phyloP scores from a whole-genome alignment of 805 yeast genomes.

The Kluyveromyces nonfermentans region DNA sequence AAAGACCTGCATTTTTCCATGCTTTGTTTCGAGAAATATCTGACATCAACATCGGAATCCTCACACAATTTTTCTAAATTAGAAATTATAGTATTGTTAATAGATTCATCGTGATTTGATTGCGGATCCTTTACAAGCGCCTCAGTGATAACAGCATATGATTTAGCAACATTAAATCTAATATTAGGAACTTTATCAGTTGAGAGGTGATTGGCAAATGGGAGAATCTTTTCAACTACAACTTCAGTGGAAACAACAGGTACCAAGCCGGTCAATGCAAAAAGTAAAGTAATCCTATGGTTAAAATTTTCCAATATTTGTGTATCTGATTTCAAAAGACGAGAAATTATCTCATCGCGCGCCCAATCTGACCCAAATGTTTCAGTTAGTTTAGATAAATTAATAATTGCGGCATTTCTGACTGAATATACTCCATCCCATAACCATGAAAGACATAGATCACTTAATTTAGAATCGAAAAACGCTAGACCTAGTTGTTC shows the following conservation, averaged over 20 bases:
- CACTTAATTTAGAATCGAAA: conserved; percentile 85
- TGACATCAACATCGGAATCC: conserved; percentile 84
- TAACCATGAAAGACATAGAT: conserved; percentile 91
- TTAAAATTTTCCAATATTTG: conserved; percentile 55
- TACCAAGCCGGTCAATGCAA: conserved; percentile 75
- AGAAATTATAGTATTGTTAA: conserved; percentile 48
- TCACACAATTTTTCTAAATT: conserved; percentile 51
- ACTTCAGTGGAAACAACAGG: conserved; percentile 56
- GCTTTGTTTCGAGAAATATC: conserved; percentile 71
- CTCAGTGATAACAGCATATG: conserved; percentile 54
- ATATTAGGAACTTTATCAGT: conserved; percentile 89
- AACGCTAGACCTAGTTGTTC: conserved; percentile 89
- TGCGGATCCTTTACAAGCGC: conserved; percentile 33
- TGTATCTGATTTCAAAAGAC: conserved; percentile 46
- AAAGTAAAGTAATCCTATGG: conserved; percentile 82
- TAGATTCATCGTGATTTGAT: conserved; percentile 27
- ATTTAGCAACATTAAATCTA: conserved; percentile 88
- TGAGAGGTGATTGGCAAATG: conserved; percentile 64
- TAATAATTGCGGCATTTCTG: conserved; percentile 89
- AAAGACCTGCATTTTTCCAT: conserved; percentile 29
- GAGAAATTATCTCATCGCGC: conserved; percentile 66
- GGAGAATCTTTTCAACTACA: conserved; percentile 58
- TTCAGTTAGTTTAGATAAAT: conserved; percentile 66
- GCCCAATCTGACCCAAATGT: conserved; percentile 96
- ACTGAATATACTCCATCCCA: conserved; percentile 97